These are phyloP conservation scores for Albophoma yamanashiensis DNA, from an alignment of 2,329 filamentous ascomycete genomes.

Conservation along the genomic window DNA sequence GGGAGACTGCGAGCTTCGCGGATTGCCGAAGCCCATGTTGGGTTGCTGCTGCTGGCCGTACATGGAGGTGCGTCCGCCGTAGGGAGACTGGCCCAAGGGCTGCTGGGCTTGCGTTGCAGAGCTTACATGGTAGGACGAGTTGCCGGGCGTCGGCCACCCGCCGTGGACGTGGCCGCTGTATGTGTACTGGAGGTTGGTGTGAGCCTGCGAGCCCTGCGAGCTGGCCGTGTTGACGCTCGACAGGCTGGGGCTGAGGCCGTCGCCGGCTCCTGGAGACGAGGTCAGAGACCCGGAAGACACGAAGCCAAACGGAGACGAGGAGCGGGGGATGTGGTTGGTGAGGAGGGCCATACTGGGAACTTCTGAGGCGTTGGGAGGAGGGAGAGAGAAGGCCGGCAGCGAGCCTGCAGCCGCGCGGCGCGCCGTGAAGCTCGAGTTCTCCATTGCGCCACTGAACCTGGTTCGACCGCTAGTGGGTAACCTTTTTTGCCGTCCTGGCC, in stretches of 20 bases:
- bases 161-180: conserved; percentile 43
- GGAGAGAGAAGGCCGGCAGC: conserved; percentile 23
- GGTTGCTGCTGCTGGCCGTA: conserved; percentile 44
- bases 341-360: conserved; percentile 21
- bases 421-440: conserved; percentile 20
- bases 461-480: not conserved
- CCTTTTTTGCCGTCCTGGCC: not conserved
- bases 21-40: conserved; percentile 27
- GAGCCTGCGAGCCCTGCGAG: conserved; percentile 45
- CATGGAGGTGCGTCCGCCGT: conserved; percentile 15
- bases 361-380: conserved; percentile 21
- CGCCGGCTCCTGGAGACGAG: conserved; percentile 38
- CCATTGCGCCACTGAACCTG: conserved; percentile 11
- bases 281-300: conserved; percentile 19
- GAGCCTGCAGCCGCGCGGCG: conserved; percentile 21
- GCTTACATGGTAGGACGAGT: conserved; percentile 40
- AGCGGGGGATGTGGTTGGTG: conserved; percentile 12
- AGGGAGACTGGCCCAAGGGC: conserved; percentile 15
- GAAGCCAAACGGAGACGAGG: conserved; percentile 15
- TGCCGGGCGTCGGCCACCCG: conserved; percentile 48
- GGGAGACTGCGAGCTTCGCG: conserved; percentile 32
- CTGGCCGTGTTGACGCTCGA: conserved; percentile 51
- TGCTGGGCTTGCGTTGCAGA: conserved; percentile 24
- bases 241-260: conserved; percentile 51
- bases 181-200: conserved; percentile 32